phyloP scores from a whole-genome alignment of 2,329 filamentous ascomycete genomes.

The Aspergillus neotritici region DNA sequence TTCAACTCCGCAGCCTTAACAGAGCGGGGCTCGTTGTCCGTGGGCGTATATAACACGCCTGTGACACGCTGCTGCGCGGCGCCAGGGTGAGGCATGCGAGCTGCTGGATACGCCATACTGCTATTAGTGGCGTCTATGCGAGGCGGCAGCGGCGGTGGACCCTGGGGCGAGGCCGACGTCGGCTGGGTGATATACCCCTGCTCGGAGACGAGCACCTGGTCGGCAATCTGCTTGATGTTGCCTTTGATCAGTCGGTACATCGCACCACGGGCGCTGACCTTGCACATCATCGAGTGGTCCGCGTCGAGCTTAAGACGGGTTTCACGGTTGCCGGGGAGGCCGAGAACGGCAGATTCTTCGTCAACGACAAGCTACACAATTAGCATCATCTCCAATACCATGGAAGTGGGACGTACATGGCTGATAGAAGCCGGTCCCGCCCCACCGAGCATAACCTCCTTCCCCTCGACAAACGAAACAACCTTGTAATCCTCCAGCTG shows the following conservation, averaged over 20 bases:
- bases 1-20: conserved; percentile 23
- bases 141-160: conserved; percentile 23
- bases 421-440: conserved; percentile 26
- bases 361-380: conserved; percentile 29
- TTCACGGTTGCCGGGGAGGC: conserved; percentile 29
- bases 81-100: conserved; percentile 9
- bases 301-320: conserved; percentile 33
- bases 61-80: conserved; percentile 8
- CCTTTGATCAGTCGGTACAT: conserved; percentile 30
- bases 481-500: conserved; percentile 32
- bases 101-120: conserved; percentile 20
- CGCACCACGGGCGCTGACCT: conserved; percentile 22
- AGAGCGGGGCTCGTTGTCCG: conserved; percentile 25
- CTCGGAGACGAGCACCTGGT: conserved; percentile 25
- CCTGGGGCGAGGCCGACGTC: conserved; percentile 6
- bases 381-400: background rate
- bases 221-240: conserved; percentile 29
- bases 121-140: conserved; percentile 24
- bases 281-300: conserved; percentile 34
- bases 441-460: conserved; percentile 25
- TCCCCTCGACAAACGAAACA: conserved; percentile 32
- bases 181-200: conserved; percentile 27
- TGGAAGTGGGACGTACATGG: conserved; percentile 20
- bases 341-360: conserved; percentile 32
- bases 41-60: conserved; percentile 16